Evolutionary conservation across 192 early-diverging fungal genomes (phyloP), one percentile per base, ranked within the genome.

Genomic region (Phycomyces blakesleeanus): DNA sequence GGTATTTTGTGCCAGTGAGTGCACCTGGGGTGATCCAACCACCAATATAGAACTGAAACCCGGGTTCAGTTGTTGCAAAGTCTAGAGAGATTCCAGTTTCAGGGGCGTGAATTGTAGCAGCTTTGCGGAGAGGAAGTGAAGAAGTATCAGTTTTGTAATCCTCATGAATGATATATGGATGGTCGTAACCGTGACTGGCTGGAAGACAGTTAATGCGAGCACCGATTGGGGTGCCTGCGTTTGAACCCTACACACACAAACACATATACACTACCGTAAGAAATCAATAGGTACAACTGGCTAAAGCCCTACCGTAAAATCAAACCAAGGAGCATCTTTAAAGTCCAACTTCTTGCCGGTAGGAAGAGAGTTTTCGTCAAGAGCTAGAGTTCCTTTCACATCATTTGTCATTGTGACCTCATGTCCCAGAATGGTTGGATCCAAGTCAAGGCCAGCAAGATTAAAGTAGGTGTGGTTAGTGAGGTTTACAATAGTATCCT

Each of bases 381-480:
- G 22, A 55, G 81, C 81, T 18, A 90, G 74, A 22, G 72, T 74
- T 39, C 84, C 80, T 60, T 81, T 75, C 1, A 76, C 67, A 20
- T 75, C 69, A 18, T 72, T 50, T n/a, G 70, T 61, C 55, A 86
- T 75, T 15, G 78, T 39, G 34, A 85, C 77, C 51, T 88, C 76
- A 44, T 83, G 79, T 51, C 82, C 79, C 11, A 77, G 67, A 21
- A 86, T 71, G 7, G 77, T 78, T 11, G 71, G 69, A 10, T 73
- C 71, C 11, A 39, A 37, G 9, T 66, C 76, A 34, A 86, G 77
- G 18, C 94, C 93, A 39, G 89, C 82, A 34, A 97, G 74, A 68
- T 93, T 93, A 74, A 93, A 95, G 75, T 94, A 97, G 16, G 89
- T 75, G 67, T 97, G 94, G 73, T 88, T 91, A 11, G 94, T 93